Conservation (phyloP, 202 grass and related monocot species). For the Cymbopogon flexuosus region DNA sequence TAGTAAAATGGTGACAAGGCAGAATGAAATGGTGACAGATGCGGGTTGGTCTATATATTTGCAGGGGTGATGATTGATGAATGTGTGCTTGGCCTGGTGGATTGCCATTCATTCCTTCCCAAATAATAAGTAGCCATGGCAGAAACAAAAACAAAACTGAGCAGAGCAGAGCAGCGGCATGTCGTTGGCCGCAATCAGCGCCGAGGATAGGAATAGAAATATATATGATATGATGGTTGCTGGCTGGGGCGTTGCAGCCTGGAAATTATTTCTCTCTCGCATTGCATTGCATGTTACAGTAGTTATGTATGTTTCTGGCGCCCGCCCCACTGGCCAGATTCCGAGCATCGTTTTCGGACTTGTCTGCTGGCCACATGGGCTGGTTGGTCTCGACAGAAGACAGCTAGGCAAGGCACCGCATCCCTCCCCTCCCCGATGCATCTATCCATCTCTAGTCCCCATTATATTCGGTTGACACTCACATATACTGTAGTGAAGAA, state of each 20-base stretch:
- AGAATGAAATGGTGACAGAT: too few relatives aligned
- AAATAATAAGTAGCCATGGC: not conserved
- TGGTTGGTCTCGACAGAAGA: not conserved
- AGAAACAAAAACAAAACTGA: not conserved
- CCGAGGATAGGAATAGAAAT: not conserved
- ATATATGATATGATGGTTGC: not conserved
- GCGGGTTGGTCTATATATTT: not conserved
- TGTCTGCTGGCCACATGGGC: conserved; percentile 14
- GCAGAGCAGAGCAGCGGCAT: not conserved
- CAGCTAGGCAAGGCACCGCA: not conserved
- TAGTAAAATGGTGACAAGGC: not conserved
- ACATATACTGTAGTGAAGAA: not conserved
- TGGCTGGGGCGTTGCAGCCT: not conserved
- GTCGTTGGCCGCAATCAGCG: conserved; percentile 13
- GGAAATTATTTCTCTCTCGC: not conserved
- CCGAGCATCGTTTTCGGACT: conserved; percentile 35
- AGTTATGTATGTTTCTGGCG: not conserved
- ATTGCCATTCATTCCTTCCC: too few relatives aligned
- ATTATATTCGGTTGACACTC: not conserved
- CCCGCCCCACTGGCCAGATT: conserved; percentile 7
- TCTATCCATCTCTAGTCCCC: not conserved
- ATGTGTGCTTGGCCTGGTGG: not conserved
- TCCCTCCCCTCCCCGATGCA: too few relatives aligned
- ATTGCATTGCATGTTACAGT: not conserved
- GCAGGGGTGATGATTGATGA: not conserved